phyloP scores from a whole-genome alignment of 2,329 filamentous ascomycete species.

The Coniochaeta sp. region DNA sequence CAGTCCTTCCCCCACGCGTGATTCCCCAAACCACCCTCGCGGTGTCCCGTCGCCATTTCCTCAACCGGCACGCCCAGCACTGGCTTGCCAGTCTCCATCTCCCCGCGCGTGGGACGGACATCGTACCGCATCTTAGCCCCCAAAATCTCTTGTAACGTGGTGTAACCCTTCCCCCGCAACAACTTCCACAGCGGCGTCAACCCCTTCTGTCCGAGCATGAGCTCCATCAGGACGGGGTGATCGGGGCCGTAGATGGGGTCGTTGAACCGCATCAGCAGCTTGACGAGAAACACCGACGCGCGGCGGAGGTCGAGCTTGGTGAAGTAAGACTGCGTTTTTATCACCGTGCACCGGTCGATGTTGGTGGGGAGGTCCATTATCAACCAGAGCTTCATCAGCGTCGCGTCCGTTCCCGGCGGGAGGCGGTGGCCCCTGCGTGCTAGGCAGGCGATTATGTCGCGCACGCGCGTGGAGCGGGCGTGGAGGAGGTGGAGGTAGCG shows the following conservation, averaged over 20 bases:
- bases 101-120: conserved; percentile 25
- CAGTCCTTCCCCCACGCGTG: no score
- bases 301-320: conserved; percentile 53
- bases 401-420: conserved; percentile 36
- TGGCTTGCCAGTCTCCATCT: conserved; percentile 15
- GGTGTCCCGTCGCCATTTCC: conserved; percentile 44
- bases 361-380: conserved; percentile 60
- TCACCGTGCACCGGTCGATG: conserved; percentile 41
- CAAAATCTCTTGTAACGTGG: conserved; percentile 41
- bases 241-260: conserved; percentile 53
- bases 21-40: no score
- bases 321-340: conserved; percentile 49
- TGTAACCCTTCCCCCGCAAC: conserved; percentile 48
- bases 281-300: conserved; percentile 59
- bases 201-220: conserved; percentile 53
- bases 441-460: conserved; percentile 57
- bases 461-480: conserved; percentile 46
- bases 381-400: conserved; percentile 64
- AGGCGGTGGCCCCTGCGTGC: conserved; percentile 50
- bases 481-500: conserved; percentile 62
- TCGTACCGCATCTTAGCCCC: conserved; percentile 52
- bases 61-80: conserved; percentile 45
- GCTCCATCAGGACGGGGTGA: conserved; percentile 41
- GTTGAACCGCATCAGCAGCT: conserved; percentile 64
- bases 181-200: conserved; percentile 52